Base-by-base conservation (phyloP, 2,329 filamentous ascomycete species). In the Mycosphaerelloides madeirae region DNA sequence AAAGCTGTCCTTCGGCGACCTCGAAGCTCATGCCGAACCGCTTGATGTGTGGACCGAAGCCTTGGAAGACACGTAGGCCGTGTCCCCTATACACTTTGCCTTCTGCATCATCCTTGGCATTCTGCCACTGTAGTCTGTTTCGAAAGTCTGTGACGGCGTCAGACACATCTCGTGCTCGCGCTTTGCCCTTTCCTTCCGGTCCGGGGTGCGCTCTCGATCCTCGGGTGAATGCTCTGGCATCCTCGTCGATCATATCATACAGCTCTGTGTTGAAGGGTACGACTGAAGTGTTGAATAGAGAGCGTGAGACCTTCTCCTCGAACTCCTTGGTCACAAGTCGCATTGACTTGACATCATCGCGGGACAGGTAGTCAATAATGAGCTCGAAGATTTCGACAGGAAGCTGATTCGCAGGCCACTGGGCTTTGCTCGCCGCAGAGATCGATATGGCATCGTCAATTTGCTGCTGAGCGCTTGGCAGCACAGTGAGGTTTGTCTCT, bases 1-100 rank as follows among this genome's bases (percentile, higher is more conserved):
- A 58, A 4, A 76, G 63, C 5, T 67, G 66, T 16, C 66, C 49
- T 51, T 84, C 78, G 43, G 78, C 75, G n/a, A 85, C 72, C 56
- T 86, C 83, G 49, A 86, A 80, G 18, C 80, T 80, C 59, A 87
- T 76, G 4, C 80, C 83, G 56, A 84, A 85, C 41, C 74, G 75
- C 20, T 69, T 67, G 44, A 87, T 83, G 43, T 79, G 74, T 22
- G 68, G 66, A 9, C 79, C 79, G 61, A 84, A 82, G 13, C 74
- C 73, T 52, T 78, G 65, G 53, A 84, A 83, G 25, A 84, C 75
- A 47, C 77, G 71, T 58, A 83, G 75, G 28, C 80, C 79, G 49
- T 78, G 78, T 28, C 79, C 80, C 44, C 74, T 73, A 54, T 72
- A 69, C 29, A 70, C 55, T 44, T 72, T 68, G 44, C 69, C 66